Evolutionary conservation across 345 rosid genomes (phyloP).

Genomic region (Barbarea vulgaris): DNA sequence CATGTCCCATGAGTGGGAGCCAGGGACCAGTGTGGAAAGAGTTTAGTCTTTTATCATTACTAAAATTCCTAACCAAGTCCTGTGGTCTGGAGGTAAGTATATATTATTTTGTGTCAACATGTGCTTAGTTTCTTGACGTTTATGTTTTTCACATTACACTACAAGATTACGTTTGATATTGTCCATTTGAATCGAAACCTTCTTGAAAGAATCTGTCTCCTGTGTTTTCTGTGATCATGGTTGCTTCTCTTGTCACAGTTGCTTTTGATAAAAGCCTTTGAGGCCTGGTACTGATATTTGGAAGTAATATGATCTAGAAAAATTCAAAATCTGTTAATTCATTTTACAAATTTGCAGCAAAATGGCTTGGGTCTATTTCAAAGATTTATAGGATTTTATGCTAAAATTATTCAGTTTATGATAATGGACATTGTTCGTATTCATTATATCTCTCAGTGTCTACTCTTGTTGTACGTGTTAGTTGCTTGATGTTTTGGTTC

Average conservation of each 20-base stretch:
- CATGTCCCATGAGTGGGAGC: constrained; percentile 15
- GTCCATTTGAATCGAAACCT: not conserved
- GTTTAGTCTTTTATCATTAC: not conserved
- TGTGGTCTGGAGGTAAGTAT: constrained; percentile 17
- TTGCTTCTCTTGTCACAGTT: not conserved
- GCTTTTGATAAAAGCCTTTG: constrained; percentile 2
- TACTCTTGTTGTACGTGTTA: too few relatives aligned
- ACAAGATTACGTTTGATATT: not conserved
- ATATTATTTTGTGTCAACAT: not conserved
- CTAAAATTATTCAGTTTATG: not conserved
- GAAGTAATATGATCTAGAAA: not conserved
- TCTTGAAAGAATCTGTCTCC: not conserved
- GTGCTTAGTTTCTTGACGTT: not conserved
- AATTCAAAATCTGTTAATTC: not conserved
- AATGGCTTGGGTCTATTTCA: not conserved
- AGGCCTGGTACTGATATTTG: not conserved
- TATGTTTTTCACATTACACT: not conserved
- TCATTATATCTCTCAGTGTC: not conserved
- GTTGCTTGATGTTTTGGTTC: too few relatives aligned
- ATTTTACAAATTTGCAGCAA: not conserved
- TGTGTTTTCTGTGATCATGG: constrained; percentile 1
- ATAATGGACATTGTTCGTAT: not conserved
- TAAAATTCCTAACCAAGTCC: not conserved
- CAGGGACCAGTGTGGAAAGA: constrained; percentile 8
- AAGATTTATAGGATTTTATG: not conserved